These are phyloP conservation scores for Musa troglodytarum DNA, from an alignment of 176 grass and related monocot species.

Conservation along the genomic window DNA sequence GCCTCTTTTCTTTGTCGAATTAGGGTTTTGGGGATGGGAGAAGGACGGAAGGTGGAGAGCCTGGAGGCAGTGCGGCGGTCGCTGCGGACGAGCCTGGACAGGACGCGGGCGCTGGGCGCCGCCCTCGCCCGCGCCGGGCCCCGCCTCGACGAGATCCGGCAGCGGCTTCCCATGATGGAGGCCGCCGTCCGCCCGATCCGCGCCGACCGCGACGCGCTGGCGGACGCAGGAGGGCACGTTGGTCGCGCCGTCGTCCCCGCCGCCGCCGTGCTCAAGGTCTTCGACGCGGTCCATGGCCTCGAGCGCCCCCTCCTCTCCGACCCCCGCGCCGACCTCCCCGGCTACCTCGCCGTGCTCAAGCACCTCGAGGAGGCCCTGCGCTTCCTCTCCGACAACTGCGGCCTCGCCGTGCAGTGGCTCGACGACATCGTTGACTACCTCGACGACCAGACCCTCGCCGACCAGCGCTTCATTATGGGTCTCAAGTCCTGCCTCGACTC, in stretches of 20 bases:
- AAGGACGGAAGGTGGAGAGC: conserved; percentile 27
- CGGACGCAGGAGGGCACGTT: conserved; percentile 55
- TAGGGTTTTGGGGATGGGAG: conserved; percentile 12
- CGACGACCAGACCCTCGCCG: conserved; percentile 61
- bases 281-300: conserved; percentile 87
- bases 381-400: conserved; percentile 70
- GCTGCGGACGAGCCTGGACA: conserved; percentile 38
- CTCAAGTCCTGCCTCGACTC: conserved; percentile 33
- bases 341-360: conserved; percentile 52
- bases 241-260: conserved; percentile 81
- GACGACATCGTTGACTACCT: conserved; percentile 85
- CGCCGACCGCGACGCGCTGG: conserved; percentile 38
- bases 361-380: conserved; percentile 67
- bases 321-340: conserved; percentile 32
- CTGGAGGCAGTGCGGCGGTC: conserved; percentile 34
- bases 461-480: conserved; percentile 58
- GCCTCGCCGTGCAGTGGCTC: conserved; percentile 77
- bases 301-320: conserved; percentile 58
- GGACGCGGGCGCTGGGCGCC: conserved; percentile 34
- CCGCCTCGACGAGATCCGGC: conserved; percentile 60
- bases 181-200: conserved; percentile 78
- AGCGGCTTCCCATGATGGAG: conserved; percentile 53
- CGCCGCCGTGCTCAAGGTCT: conserved; percentile 87
- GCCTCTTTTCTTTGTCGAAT: not conserved
- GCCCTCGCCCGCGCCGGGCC: conserved; percentile 44